Percentiles rank a stretch among this genome's conserved stretches.
phyloP scores from a whole-genome alignment of 345 rosid species.

The Adansonia digitata region DNA sequence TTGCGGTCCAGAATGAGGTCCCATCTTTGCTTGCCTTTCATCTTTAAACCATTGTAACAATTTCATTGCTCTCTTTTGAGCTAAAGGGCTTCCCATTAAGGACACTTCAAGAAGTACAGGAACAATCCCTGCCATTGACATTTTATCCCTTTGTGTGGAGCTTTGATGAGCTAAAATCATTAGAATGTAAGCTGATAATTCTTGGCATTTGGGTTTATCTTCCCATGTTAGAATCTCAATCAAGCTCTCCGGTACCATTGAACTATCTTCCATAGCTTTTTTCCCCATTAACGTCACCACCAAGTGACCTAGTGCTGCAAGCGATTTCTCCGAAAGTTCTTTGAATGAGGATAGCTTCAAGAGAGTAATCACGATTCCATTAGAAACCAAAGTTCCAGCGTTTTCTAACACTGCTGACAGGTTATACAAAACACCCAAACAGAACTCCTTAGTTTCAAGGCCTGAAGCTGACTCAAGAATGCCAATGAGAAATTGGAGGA shows the following conservation, averaged over 20 bases:
- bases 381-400: constrained; percentile 48
- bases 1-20: constrained; percentile 97
- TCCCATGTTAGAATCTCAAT: constrained; percentile 89
- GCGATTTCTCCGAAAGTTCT: constrained; percentile 57
- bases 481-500: constrained; percentile 48
- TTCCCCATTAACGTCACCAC: constrained; percentile 78
- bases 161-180: constrained; percentile 91
- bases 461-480: constrained; percentile 46
- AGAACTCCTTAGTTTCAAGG: constrained; percentile 46
- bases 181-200: constrained; percentile 62
- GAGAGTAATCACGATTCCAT: constrained; percentile 47
- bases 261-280: constrained; percentile 58
- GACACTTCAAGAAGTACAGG: constrained; percentile 65
- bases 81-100: constrained; percentile 64
- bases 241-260: constrained; percentile 49
- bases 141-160: constrained; percentile 56
- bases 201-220: constrained; percentile 80
- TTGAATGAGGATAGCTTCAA: constrained; percentile 40
- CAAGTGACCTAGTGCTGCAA: constrained; percentile 67
- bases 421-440: constrained; percentile 52
- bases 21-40: constrained; percentile 69
- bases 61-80: constrained; percentile 82
- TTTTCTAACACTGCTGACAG: constrained; percentile 61
- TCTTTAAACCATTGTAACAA: constrained; percentile 91
- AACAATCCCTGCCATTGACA: constrained; percentile 76